These are phyloP conservation scores for Lentinula raphanica DNA, from an alignment of 768 basidiomycete genomes.

Conservation along the genomic window DNA sequence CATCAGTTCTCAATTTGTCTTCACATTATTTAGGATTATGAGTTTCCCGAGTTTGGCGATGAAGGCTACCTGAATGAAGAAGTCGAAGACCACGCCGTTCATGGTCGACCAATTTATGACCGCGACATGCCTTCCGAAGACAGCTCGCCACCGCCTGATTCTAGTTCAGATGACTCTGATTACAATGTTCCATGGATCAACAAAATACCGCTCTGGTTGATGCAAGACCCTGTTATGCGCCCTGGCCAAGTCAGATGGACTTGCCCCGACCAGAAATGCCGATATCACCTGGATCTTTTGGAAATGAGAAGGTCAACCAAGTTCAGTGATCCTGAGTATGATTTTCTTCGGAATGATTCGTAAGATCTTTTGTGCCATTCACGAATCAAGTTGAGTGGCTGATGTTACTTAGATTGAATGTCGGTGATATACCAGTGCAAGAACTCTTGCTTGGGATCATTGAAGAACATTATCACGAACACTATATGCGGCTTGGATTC, in stretches of 20 bases:
- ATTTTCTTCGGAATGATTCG: neutral
- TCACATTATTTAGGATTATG: neutral
- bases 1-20: neutral
- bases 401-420: neutral
- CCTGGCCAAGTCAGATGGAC: neutral
- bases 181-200: neutral
- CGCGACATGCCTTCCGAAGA: neutral
- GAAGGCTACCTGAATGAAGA: neutral
- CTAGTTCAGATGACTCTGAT: constrained; percentile 1
- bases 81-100: neutral
- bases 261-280: neutral
- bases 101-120: neutral
- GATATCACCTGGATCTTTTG: neutral
- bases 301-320: neutral
- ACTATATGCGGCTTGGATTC: neutral
- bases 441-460: neutral
- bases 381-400: neutral
- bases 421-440: neutral
- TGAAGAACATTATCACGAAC: constrained; percentile 3
- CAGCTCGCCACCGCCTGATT: neutral
- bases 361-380: neutral
- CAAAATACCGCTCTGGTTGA: neutral
- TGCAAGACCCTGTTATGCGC: neutral
- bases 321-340: neutral
- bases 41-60: neutral